phyloP scores from a whole-genome alignment of 345 rosid genomes.

The Toxicodendron radicans region DNA sequence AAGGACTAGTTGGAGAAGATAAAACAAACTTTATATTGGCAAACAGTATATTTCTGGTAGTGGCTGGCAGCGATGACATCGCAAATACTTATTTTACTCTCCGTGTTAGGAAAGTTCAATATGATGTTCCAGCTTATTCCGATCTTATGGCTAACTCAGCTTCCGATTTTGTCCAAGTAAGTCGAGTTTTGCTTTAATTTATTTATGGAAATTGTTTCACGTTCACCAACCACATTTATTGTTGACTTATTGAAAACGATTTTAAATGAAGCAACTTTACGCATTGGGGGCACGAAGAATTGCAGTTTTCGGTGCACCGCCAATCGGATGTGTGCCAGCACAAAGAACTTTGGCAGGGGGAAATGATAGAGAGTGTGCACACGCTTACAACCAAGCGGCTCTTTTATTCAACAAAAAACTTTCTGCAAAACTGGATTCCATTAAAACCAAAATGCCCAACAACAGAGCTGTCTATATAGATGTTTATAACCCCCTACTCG shows the following conservation, averaged over 20 bases:
- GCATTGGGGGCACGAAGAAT: constrained; percentile 41
- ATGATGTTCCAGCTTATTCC: constrained; percentile 42
- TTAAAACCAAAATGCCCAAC: constrained; percentile 22
- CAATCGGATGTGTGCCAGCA: constrained; percentile 46
- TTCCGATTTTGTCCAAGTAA: constrained; percentile 46
- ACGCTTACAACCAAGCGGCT: constrained; percentile 28
- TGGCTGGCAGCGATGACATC: constrained; percentile 64
- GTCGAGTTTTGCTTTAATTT: neutral
- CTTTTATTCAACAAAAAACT: constrained; percentile 34
- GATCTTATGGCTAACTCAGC: constrained; percentile 47
- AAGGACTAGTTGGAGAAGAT: constrained; percentile 46
- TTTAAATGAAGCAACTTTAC: constrained; percentile 32
- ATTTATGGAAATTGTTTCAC: no score
- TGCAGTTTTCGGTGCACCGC: constrained; percentile 38
- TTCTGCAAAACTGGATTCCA: constrained; percentile 20
- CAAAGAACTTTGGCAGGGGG: constrained; percentile 43
- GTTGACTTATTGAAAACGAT: neutral
- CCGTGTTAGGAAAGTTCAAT: constrained; percentile 38
- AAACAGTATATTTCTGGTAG: constrained; percentile 40
- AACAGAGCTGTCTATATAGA: constrained; percentile 43
- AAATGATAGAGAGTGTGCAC: constrained; percentile 26
- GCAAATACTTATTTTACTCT: constrained; percentile 48
- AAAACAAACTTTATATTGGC: constrained; percentile 38
- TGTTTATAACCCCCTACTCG: constrained; percentile 41
- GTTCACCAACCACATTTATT: no score